These are phyloP conservation scores for Oleoguttula mirabilis DNA, from an alignment of 495 filamentous ascomycete species.

Conservation along the genomic window DNA sequence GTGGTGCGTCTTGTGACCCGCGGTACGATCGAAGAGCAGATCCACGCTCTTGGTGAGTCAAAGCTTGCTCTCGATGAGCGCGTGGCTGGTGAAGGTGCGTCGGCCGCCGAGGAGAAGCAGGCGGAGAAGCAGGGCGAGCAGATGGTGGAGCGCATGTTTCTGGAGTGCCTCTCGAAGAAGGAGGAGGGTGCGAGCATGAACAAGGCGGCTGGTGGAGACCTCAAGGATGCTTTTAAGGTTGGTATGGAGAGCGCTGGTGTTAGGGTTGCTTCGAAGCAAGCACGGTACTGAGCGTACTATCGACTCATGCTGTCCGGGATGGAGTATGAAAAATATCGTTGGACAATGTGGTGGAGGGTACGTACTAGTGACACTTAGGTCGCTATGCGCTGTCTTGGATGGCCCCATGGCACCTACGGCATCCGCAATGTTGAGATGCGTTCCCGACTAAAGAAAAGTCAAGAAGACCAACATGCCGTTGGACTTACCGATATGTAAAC, in stretches of 20 bases:
- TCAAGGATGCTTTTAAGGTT: constrained; percentile 28
- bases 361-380: too few relatives aligned
- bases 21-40: constrained; percentile 85
- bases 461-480: too few relatives aligned
- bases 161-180: constrained; percentile 26
- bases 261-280: constrained; percentile 19
- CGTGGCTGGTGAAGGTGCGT: constrained; percentile 48
- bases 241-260: constrained; percentile 28
- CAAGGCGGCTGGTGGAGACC: constrained; percentile 9
- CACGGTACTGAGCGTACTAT: constrained; percentile 5
- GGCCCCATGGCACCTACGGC: too few relatives aligned
- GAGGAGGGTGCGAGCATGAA: constrained; percentile 1
- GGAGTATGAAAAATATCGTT: too few relatives aligned
- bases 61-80: constrained; percentile 86
- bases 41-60: constrained; percentile 74
- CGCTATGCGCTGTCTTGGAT: too few relatives aligned
- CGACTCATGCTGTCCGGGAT: too few relatives aligned
- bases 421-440: too few relatives aligned
- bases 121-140: constrained; percentile 47
- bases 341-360: too few relatives aligned
- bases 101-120: constrained; percentile 31
- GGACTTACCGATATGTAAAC: too few relatives aligned
- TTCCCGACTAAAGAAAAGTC: too few relatives aligned
- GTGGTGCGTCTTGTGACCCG: constrained; percentile 69
- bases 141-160: constrained; percentile 53